A percentile compares a stretch with the other conserved stretches of the same genome.
Evolutionary conservation across 331 rosid species (phyloP).

Genomic region (Rosa hybrid): DNA sequence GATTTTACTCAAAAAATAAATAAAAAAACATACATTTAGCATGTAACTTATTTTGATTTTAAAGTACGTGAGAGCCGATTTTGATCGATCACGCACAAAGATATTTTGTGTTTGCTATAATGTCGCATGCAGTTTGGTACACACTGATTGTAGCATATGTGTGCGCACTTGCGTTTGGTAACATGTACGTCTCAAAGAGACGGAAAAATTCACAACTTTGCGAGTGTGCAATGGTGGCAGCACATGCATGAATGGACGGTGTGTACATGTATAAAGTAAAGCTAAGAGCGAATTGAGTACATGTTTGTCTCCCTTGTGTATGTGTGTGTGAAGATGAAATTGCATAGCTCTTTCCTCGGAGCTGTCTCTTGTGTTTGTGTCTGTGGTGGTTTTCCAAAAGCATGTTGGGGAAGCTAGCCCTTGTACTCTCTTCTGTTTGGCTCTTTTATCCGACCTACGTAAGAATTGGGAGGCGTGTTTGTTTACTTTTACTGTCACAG

Average conservation of each 20-base stretch:
- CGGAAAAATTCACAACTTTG: neutral
- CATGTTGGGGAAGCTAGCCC: neutral
- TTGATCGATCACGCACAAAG: neutral
- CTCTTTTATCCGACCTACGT: neutral
- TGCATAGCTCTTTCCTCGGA: neutral
- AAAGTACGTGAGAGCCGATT: no score
- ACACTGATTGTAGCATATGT: neutral
- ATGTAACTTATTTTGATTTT: neutral
- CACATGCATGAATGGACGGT: neutral
- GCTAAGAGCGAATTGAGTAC: neutral
- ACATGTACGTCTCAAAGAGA: neutral
- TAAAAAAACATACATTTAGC: no score
- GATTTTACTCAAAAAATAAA: no score
- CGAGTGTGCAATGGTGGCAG: neutral
- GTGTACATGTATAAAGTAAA: neutral
- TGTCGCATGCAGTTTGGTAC: neutral
- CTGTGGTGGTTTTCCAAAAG: neutral
- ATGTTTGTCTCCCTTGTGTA: neutral
- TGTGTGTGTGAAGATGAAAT: neutral
- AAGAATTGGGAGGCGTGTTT: neutral
- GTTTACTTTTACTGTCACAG: neutral
- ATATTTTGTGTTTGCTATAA: neutral
- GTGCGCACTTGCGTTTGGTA: neutral
- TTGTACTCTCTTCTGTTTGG: neutral
- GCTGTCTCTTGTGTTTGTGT: neutral